A percentile compares a stretch with the other conserved stretches of the same genome.
Evolutionary conservation across 2,329 filamentous ascomycete genomes (phyloP).

Genomic region (Coniochaeta ligniaria): DNA sequence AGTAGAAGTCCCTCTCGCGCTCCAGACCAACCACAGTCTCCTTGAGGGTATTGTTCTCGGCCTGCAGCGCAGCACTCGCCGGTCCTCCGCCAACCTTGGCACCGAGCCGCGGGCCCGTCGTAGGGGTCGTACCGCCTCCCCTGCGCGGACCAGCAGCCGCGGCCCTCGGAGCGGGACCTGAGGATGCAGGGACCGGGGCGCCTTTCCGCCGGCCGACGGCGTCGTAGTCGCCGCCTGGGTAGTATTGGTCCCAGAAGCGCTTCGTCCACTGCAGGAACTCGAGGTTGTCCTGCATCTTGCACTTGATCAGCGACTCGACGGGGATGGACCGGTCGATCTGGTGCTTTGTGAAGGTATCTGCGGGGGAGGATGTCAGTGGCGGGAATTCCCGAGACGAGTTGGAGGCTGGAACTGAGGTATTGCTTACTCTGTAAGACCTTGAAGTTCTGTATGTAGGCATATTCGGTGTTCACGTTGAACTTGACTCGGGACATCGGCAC

Average conservation of each 20-base stretch:
- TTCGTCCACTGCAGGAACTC: slow-evolving; percentile 98
- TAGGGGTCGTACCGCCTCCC: slow-evolving; percentile 57
- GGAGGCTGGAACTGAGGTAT: background rate
- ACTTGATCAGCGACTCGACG: slow-evolving; percentile 85
- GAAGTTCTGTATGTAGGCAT: slow-evolving; percentile 97
- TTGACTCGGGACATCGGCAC: slow-evolving; percentile 93
- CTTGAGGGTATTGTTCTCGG: slow-evolving; percentile 84
- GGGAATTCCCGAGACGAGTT: background rate
- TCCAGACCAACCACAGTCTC: slow-evolving; percentile 93
- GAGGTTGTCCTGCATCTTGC: slow-evolving; percentile 99
- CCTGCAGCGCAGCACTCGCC: slow-evolving; percentile 64
- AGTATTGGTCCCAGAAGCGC: slow-evolving; percentile 96
- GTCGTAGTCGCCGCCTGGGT: slow-evolving; percentile 94
- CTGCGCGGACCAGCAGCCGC: slow-evolving; percentile 42
- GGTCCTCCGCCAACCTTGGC: slow-evolving; percentile 46
- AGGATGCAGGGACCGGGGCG: slow-evolving; percentile 47
- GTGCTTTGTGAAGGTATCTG: slow-evolving; percentile 80
- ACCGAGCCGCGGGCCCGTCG: slow-evolving; percentile 41
- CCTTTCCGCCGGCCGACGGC: slow-evolving; percentile 80
- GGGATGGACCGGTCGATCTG: slow-evolving; percentile 83
- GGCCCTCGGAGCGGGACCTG: slow-evolving; percentile 39
- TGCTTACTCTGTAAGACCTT: slow-evolving; percentile 87
- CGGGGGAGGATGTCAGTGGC: slow-evolving; percentile 7
- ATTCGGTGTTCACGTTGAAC: slow-evolving; percentile 97
- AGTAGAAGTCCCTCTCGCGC: slow-evolving; percentile 97